These are phyloP conservation scores for Asterella californica DNA, from an alignment of 225 moss, liverwort and hornwort genomes.

Conservation along the genomic window DNA sequence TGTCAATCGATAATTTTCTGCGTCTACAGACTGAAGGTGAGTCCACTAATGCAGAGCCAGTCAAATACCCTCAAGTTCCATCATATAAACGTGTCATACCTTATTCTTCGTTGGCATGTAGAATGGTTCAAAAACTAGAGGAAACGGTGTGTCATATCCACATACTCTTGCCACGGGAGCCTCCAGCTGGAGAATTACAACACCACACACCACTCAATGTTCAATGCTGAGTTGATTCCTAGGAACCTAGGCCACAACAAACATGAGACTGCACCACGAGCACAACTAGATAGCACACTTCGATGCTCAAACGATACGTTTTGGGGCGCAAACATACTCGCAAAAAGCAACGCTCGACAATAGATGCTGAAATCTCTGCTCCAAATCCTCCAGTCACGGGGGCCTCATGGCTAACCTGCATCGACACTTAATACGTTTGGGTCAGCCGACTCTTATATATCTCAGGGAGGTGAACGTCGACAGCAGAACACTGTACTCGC, in stretches of 20 bases:
- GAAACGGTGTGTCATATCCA: slow-evolving; percentile 95
- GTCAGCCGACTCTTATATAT: not conserved
- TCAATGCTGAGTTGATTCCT: not conserved
- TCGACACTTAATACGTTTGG: slow-evolving; percentile 5
- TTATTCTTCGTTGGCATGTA: slow-evolving; percentile 97
- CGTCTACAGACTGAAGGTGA: no score
- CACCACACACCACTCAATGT: not conserved
- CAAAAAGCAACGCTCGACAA: slow-evolving; percentile 83
- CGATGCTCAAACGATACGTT: not conserved
- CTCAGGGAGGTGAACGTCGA: not conserved
- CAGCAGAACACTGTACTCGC: not conserved
- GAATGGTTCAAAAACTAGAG: slow-evolving; percentile 88
- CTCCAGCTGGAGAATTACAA: slow-evolving; percentile 56
- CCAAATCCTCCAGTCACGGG: slow-evolving; percentile 98
- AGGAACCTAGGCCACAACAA: not conserved
- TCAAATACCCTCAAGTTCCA: not conserved
- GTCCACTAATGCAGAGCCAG: not conserved
- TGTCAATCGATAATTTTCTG: no score
- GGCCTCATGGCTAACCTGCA: slow-evolving; percentile 92
- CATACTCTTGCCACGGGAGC: slow-evolving; percentile 91
- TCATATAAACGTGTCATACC: slow-evolving; percentile 32
- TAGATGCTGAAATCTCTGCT: slow-evolving; percentile 89
- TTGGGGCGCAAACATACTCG: slow-evolving; percentile 37
- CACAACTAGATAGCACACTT: not conserved
- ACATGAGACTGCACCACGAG: not conserved